These are phyloP conservation scores for Chlorella ohadii DNA, from an alignment of 139 green algal species.

Conservation along the genomic window DNA sequence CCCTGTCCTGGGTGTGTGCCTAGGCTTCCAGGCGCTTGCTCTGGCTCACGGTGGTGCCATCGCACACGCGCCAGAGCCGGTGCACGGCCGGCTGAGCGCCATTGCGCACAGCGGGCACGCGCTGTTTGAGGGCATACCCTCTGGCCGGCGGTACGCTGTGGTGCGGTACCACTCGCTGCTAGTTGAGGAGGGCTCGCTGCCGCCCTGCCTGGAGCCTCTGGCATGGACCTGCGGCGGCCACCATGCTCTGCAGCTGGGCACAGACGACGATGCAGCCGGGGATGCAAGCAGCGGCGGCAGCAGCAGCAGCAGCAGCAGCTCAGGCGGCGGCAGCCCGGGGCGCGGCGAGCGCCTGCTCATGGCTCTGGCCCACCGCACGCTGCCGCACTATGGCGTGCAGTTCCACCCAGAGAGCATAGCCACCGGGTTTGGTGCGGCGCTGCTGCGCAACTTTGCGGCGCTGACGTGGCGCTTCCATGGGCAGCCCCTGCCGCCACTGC, in stretches of 20 bases:
- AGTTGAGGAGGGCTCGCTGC: constrained; percentile 76
- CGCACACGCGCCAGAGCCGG: constrained; percentile 82
- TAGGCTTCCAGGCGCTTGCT: constrained; percentile 95
- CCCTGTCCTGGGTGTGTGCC: constrained; percentile 96
- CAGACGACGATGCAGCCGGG: neutral
- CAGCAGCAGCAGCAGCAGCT: neutral
- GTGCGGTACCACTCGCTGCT: constrained; percentile 96
- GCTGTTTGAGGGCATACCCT: constrained; percentile 88
- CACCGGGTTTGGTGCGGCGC: constrained; percentile 74
- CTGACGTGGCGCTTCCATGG: constrained; percentile 52
- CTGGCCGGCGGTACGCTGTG: constrained; percentile 52
- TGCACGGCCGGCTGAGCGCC: constrained; percentile 89
- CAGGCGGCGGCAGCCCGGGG: neutral
- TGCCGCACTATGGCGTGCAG: constrained; percentile 93
- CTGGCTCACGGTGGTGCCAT: constrained; percentile 65
- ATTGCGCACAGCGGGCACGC: constrained; percentile 78
- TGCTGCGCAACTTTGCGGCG: constrained; percentile 91
- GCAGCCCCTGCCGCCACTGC: neutral
- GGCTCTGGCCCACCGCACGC: constrained; percentile 76
- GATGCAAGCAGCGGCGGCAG: neutral
- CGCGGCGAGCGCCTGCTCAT: constrained; percentile 76
- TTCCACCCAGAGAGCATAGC: constrained; percentile 96
- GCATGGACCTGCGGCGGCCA: constrained; percentile 83
- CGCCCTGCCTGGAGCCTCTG: constrained; percentile 75
- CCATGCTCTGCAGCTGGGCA: constrained; percentile 52